Evolutionary conservation across 257 asterid genomes (phyloP).

Genomic region (Fraxinus cuspidata): DNA sequence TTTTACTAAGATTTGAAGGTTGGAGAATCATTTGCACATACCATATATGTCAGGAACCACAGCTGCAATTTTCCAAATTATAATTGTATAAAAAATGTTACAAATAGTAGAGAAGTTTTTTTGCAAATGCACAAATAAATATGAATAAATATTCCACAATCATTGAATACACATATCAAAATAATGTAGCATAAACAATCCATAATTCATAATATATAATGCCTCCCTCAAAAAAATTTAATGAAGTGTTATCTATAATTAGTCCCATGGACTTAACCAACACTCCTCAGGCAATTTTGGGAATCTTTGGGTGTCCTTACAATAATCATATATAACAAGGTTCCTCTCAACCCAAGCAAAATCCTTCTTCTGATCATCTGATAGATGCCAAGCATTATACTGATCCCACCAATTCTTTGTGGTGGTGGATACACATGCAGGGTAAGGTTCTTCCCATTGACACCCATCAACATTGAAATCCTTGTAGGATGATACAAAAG

Average conservation of each 20-base stretch:
- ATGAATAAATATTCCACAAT: too few relatives aligned
- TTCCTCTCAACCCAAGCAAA: slow-evolving; percentile 88
- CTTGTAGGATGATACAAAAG: slow-evolving; percentile 83
- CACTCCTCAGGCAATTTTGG: slow-evolving; percentile 76
- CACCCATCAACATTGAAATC: slow-evolving; percentile 77
- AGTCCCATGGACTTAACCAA: slow-evolving; percentile 59
- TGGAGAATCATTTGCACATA: too few relatives aligned
- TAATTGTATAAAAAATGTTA: background rate
- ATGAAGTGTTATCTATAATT: background rate
- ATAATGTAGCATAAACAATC: background rate
- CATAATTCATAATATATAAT: too few relatives aligned
- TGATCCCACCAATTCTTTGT: slow-evolving; percentile 93
- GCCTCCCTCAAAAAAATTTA: too few relatives aligned
- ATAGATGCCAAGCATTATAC: slow-evolving; percentile 79
- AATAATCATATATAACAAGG: slow-evolving; percentile 84
- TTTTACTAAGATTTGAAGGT: background rate
- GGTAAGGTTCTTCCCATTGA: slow-evolving; percentile 88
- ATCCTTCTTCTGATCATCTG: slow-evolving; percentile 64
- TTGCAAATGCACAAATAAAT: too few relatives aligned
- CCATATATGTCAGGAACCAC: too few relatives aligned
- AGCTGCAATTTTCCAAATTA: too few relatives aligned
- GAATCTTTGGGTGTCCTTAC: slow-evolving; percentile 67
- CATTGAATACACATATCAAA: background rate
- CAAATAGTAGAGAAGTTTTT: background rate
- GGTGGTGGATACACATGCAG: slow-evolving; percentile 80